Conservation (phyloP, 257 asterid genomes). For the Fraxinus anomala region DNA sequence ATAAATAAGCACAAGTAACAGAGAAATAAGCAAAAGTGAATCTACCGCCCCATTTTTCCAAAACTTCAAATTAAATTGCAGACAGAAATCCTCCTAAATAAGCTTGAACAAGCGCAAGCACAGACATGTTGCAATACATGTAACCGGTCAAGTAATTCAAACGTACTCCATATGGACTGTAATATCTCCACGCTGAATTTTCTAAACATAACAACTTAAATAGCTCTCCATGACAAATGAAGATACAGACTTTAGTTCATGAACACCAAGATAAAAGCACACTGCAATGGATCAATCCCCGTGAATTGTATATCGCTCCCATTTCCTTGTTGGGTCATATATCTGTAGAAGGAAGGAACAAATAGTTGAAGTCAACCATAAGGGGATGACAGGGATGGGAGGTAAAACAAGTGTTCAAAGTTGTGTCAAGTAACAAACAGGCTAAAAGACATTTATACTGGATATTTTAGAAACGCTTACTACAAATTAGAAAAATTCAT, state of each 20-base stretch:
- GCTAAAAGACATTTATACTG: background rate
- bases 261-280: background rate
- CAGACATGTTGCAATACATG: background rate
- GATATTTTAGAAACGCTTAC: background rate
- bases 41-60: too few species aligned
- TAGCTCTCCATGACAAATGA: background rate
- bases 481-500: background rate
- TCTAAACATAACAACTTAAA: too few species aligned
- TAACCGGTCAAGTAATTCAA: background rate
- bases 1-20: too few species aligned
- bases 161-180: background rate
- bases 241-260: background rate
- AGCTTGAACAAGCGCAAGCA: background rate
- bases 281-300: background rate
- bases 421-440: background rate
- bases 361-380: background rate
- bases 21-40: too few species aligned
- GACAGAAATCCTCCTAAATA: background rate
- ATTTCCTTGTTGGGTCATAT: background rate
- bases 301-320: slow-evolving; percentile 1
- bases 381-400: background rate
- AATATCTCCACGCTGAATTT: background rate
- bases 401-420: background rate
- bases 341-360: background rate
- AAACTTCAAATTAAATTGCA: too few species aligned